Evolutionary conservation across 768 basidiomycete species (phyloP), one percentile per base, ranked within the genome.

Genomic region (Trametes cubensis): DNA sequence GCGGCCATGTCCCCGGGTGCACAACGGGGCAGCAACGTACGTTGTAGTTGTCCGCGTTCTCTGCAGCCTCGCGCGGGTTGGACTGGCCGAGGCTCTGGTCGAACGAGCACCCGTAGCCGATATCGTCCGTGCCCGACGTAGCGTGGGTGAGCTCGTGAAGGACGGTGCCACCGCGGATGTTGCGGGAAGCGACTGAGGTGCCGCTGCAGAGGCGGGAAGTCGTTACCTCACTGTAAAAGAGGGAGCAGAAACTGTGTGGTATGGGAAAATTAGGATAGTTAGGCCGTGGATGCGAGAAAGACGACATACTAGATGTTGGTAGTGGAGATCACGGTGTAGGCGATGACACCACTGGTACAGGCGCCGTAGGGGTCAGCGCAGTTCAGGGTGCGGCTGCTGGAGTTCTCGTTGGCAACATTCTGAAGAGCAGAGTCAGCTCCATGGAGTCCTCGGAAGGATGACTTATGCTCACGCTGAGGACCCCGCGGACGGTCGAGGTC

Each of bases 131-230:
- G 64, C 68, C 72, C 11, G 69, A 69, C n/a, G 76, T 67, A 15
- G 79, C 79, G 65, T 80, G 78, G 20, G 79, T 80, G 54, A 81
- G 71, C 78, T 82, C 80, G 62, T 82, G 80, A 23, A 82, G 75
- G 51, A 76, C 78, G 17, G 80, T 81, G 30, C 79, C 81, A 55
- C 80, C 80, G 55, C 81, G 79, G 62, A 79, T 70, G 67, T 79
- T 80, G 64, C 79, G 79, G 21, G 78, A 74, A 15, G 76, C 73
- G 41, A 81, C 80, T 23, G 75, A 71, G 23, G 79, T 81, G 20
- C 77, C 79, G 55, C 69, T 69, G 76, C 81, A 82, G 40, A 81
- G 76, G 46, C 61, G 68, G 44, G 69, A 53, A 34, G 70, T 72
- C 10, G 78, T 34, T 18, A 80, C 78, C 67, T 82, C 77, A 59